Base-by-base conservation (phyloP, 2,329 filamentous ascomycete species). In the Pyrenochaeta sp. region DNA sequence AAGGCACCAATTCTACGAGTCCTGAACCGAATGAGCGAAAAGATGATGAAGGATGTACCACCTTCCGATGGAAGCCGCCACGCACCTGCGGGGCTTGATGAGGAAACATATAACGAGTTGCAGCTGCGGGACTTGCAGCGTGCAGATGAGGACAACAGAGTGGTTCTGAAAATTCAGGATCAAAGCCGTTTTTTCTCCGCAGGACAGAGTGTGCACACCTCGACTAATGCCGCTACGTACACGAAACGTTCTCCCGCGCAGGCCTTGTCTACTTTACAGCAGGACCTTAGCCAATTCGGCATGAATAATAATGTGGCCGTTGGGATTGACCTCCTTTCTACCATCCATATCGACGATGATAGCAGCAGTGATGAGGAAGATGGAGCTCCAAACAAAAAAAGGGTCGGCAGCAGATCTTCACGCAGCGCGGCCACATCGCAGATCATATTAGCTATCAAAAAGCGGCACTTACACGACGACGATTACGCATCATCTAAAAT, bases 1-100 rank as follows among this genome's bases (percentile, higher is more conserved):
- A 94, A 95, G 72, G 89, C 95, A 2, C 93, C 93, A 10, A 96
- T 98, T 61, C 90, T 98, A 63, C 88, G 90, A 61, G 93, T 92
- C 0, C 82, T 99, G 54, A 99, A 99, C 75, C 92, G 86, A 59
- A 85, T 98, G 54, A 97, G 92, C 69, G 92, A 95, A 77, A 97
- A 96, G 78, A 91, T 99, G 74, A 90, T 99, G 85, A 90, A 90
- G 47, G 91, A 93, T 64, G 92, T 97, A 10, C 87, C 90, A 2
- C 90, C 93, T 1, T 87, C 90, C 5, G 93, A 97, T 73, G 80
- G 83, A n/a, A 86, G 90, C 59, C 84, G 86, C 1, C 85, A 89
- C 59, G 84, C 83, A 5, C 86, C 88, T 1, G 86, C 88, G 50
- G 89, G 88, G 1, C 81, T 89, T 69, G 90, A 92, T 59, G 90